Conservation (phyloP, 192 early-diverging fungal genomes). For the Irineochytrium annulatum region DNA sequence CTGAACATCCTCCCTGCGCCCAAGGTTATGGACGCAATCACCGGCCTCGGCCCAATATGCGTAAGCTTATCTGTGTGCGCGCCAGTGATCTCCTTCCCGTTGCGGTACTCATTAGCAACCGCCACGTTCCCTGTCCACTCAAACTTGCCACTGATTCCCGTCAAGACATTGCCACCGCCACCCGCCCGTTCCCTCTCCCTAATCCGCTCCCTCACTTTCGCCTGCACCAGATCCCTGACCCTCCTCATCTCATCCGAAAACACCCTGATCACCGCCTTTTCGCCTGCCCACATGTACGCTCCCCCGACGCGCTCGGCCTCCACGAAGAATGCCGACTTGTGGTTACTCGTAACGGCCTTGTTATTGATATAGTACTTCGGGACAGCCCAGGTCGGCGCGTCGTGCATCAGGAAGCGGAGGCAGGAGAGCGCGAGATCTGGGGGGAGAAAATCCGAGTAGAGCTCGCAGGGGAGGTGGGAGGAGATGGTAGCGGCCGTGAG, state of each 20-base stretch:
- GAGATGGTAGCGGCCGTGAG: constrained; percentile 27
- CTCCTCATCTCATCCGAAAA: constrained; percentile 12
- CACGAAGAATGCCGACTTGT: neutral
- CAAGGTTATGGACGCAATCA: constrained; percentile 43
- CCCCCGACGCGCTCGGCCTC: neutral
- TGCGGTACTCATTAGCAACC: constrained; percentile 39
- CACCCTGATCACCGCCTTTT: neutral
- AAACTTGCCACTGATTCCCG: neutral
- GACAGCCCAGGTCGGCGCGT: neutral
- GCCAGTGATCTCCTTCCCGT: constrained; percentile 33
- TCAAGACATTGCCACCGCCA: too few species aligned
- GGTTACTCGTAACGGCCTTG: neutral
- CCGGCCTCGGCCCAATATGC: constrained; percentile 43
- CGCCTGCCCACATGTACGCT: neutral
- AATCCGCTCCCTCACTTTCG: constrained; percentile 6
- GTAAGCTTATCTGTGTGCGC: constrained; percentile 42
- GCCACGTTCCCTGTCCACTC: constrained; percentile 38
- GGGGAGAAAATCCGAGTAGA: constrained; percentile 36
- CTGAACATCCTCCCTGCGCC: constrained; percentile 45
- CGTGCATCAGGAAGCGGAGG: constrained; percentile 27
- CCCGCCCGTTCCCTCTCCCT: neutral
- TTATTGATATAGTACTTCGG: neutral
- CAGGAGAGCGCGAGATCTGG: constrained; percentile 13
- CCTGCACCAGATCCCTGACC: constrained; percentile 9
- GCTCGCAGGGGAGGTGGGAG: constrained; percentile 40